Conservation (phyloP, 768 basidiomycete genomes). For the Russula earlei region DNA sequence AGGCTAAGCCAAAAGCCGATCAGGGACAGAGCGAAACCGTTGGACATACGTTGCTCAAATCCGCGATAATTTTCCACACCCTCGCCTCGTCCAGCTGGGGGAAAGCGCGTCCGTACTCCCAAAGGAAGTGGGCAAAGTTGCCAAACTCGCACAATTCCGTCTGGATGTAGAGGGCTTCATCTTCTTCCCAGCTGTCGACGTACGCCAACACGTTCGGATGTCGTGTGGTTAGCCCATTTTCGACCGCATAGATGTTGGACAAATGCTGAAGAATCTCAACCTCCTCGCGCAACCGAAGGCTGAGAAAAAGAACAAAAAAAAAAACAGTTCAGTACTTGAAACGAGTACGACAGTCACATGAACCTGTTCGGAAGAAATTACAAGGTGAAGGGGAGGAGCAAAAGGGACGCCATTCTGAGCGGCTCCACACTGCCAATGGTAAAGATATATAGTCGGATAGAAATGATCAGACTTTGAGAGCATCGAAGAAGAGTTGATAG, state of each 20-base stretch:
- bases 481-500: background rate
- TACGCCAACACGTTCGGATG: conserved; percentile 84
- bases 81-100: conserved; percentile 83
- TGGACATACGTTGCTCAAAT: conserved; percentile 73
- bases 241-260: conserved; percentile 25
- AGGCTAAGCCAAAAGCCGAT: conserved; percentile 23
- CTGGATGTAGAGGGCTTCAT: conserved; percentile 78
- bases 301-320: conserved; percentile 25
- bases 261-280: conserved; percentile 85
- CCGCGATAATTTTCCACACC: conserved; percentile 92
- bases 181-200: conserved; percentile 94
- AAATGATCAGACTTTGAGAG: background rate
- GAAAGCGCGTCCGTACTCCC: conserved; percentile 80
- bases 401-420: background rate
- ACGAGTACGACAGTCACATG: background rate
- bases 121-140: conserved; percentile 83
- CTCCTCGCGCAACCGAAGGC: conserved; percentile 85
- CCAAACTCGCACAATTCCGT: conserved; percentile 93
- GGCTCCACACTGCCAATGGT: background rate
- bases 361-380: background rate
- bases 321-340: too few relatives aligned
- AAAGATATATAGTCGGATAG: background rate
- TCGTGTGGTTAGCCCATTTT: conserved; percentile 28
- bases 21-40: conserved; percentile 7
- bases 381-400: background rate